Evolutionary conservation across 345 rosid genomes (phyloP).

Genomic region (Populus pruinosa): DNA sequence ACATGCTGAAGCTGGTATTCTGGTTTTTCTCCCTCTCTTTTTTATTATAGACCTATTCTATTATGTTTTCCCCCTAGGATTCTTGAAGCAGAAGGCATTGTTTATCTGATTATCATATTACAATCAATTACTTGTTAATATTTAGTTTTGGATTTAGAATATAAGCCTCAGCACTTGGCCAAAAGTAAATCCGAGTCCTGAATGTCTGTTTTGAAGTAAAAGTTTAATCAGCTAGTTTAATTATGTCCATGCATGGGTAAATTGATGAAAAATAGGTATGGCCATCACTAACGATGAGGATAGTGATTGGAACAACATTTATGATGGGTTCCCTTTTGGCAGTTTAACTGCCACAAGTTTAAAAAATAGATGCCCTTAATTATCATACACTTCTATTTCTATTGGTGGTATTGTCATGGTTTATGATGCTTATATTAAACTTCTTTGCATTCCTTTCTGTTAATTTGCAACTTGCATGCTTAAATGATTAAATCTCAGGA

Average conservation of each 20-base stretch:
- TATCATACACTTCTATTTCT: background rate
- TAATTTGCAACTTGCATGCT: background rate
- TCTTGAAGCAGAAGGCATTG: background rate
- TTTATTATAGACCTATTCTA: no score
- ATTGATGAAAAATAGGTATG: background rate
- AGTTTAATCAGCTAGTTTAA: background rate
- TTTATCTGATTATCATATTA: background rate
- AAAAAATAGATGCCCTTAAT: background rate
- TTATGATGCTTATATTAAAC: background rate
- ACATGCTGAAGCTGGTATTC: background rate
- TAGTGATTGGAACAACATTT: background rate
- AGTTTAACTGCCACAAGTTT: background rate
- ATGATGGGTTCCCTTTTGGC: background rate
- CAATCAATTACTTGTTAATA: background rate
- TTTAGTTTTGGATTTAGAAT: background rate
- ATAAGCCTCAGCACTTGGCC: background rate
- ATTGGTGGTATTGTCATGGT: background rate
- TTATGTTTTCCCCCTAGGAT: background rate
- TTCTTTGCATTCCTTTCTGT: background rate
- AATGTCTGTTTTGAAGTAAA: background rate
- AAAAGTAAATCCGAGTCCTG: background rate
- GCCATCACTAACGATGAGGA: background rate
- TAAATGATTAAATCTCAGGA: background rate
- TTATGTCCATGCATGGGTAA: background rate
- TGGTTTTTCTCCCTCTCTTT: no score